phyloP scores from a whole-genome alignment of 2,329 filamentous ascomycete species.

The Clarireedia paspali region DNA sequence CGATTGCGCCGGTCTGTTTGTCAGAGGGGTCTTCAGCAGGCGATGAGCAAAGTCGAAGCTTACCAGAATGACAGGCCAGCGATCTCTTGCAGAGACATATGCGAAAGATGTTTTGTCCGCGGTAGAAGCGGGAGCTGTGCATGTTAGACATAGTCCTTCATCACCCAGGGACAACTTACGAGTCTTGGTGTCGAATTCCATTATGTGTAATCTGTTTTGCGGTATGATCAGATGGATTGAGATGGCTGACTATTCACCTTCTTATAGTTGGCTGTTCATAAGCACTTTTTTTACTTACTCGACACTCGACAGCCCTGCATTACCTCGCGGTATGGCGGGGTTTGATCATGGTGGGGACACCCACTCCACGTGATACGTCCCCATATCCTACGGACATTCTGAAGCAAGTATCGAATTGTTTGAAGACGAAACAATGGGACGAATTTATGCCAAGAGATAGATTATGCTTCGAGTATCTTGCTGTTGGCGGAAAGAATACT shows the following conservation, averaged over 20 bases:
- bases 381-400: too few species aligned
- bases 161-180: conserved; percentile 41
- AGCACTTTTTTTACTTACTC: neutral
- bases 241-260: neutral
- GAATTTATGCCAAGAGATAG: too few species aligned
- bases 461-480: too few species aligned
- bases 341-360: conserved; percentile 2
- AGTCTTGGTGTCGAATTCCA: conserved; percentile 70
- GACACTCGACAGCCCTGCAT: neutral
- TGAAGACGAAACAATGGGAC: too few species aligned
- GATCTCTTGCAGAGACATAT: conserved; percentile 71
- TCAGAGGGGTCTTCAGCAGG: conserved; percentile 9
- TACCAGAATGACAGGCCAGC: conserved; percentile 93
- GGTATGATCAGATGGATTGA: neutral
- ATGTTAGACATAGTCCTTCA: conserved; percentile 5
- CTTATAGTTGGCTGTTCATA: neutral
- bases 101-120: conserved; percentile 82
- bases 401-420: too few species aligned
- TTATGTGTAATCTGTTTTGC: conserved; percentile 28
- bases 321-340: conserved; percentile 1
- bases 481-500: too few species aligned
- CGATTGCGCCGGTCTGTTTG: conserved; percentile 75
- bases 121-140: conserved; percentile 65
- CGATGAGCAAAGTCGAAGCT: conserved; percentile 2
- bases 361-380: too few species aligned